Percentiles rank a stretch among this genome's conserved stretches.
Evolutionary conservation across 108 stramenopile species (phyloP).

Genomic region (Seminavis robusta): DNA sequence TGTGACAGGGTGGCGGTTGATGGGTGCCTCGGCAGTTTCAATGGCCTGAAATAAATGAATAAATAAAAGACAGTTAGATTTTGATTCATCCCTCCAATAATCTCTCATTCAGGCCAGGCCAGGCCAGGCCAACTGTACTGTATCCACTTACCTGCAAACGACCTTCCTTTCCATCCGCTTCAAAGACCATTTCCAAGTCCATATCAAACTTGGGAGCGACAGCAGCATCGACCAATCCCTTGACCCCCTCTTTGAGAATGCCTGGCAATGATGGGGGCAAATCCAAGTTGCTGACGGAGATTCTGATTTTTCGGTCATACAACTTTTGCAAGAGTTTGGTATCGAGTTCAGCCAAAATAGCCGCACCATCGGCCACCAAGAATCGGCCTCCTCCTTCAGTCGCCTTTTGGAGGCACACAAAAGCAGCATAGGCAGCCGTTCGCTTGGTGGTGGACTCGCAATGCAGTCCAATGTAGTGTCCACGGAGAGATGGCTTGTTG

Average conservation of each 20-base stretch:
- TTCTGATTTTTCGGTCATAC: conserved; percentile 77
- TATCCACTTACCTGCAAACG: conserved; percentile 54
- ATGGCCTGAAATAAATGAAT: conserved; percentile 49
- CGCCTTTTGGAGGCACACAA: conserved; percentile 90
- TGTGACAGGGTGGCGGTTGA: conserved; percentile 88
- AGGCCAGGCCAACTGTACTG: background rate
- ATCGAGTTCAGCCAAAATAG: conserved; percentile 81
- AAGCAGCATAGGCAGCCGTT: conserved; percentile 89
- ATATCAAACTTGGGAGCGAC: conserved; percentile 93
- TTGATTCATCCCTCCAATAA: background rate
- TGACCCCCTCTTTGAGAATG: conserved; percentile 71
- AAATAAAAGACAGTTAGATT: background rate
- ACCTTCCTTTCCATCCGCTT: conserved; percentile 82
- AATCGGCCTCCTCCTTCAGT: conserved; percentile 89
- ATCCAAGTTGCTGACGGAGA: conserved; percentile 81
- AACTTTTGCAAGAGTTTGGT: conserved; percentile 66
- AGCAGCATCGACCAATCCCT: conserved; percentile 62
- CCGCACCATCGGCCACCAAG: conserved; percentile 85
- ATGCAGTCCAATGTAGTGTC: conserved; percentile 90
- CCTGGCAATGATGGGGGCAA: conserved; percentile 65
- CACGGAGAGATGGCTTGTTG: conserved; percentile 82
- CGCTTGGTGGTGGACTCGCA: conserved; percentile 86
- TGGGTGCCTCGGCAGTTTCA: conserved; percentile 77
- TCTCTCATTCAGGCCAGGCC: background rate
- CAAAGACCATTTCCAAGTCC: conserved; percentile 92